A percentile compares a stretch with the other conserved stretches of the same genome.
Conservation (phyloP, 2,329 filamentous ascomycete species). For the Capronia coronata region DNA sequence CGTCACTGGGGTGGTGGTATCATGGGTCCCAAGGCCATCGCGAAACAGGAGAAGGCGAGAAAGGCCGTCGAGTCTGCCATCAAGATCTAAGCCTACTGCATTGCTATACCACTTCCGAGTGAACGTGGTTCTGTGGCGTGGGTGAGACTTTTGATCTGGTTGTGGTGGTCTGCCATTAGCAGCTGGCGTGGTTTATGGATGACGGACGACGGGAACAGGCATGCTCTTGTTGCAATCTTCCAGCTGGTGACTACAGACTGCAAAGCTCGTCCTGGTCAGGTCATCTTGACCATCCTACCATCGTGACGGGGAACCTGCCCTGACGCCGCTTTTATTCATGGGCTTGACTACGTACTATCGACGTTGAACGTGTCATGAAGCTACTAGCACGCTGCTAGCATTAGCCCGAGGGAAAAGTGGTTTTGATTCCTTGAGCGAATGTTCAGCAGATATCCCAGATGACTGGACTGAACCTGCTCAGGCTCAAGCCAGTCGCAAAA, state of each 20-base stretch:
- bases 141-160: no score
- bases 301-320: no score
- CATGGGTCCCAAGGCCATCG: constrained; percentile 92
- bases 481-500: background rate
- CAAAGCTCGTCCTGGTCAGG: no score
- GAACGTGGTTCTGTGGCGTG: background rate
- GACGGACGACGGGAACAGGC: no score
- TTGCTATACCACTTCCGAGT: background rate
- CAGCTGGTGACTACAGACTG: no score
- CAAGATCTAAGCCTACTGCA: constrained; percentile 73
- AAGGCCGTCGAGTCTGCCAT: constrained; percentile 91
- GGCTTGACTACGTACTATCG: background rate
- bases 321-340: background rate
- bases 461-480: background rate
- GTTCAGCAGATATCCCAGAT: background rate
- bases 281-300: no score
- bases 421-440: background rate
- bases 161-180: no score
- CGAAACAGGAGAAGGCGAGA: constrained; percentile 73
- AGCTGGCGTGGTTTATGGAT: no score
- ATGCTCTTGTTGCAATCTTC: no score
- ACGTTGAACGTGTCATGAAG: background rate
- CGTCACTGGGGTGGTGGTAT: constrained; percentile 99
- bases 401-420: background rate
- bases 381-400: background rate